These are phyloP conservation scores for Ophiostoma novo-ulmi DNA, from an alignment of 2,329 filamentous ascomycete genomes.

Conservation along the genomic window DNA sequence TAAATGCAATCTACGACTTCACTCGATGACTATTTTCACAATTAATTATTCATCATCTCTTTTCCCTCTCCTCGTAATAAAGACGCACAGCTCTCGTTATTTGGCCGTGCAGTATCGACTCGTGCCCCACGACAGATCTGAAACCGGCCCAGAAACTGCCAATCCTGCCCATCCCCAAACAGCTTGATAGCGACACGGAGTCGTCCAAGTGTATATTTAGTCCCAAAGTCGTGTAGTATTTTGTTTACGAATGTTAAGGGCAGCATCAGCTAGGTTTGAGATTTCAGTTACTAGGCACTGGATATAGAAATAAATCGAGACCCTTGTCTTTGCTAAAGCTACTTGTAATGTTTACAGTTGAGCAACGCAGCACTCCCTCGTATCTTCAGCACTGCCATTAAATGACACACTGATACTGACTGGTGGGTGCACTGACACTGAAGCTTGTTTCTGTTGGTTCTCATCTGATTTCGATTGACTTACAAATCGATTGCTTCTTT, in stretches of 20 bases:
- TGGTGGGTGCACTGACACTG: background rate
- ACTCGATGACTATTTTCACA: background rate
- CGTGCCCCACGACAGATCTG: constrained; percentile 2
- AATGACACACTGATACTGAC: background rate
- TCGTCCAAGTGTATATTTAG: background rate
- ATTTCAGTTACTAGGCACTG: background rate
- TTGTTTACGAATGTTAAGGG: background rate
- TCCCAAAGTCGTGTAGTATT: background rate
- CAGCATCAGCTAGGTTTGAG: constrained; percentile 1
- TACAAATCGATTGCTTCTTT: background rate
- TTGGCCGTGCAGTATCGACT: background rate
- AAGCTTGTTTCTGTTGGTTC: background rate
- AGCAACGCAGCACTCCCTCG: background rate
- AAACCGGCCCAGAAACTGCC: constrained; percentile 6
- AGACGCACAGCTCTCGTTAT: too few species aligned
- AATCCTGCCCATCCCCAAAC: constrained; percentile 2
- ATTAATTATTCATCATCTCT: background rate
- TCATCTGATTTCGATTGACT: background rate
- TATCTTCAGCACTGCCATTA: background rate
- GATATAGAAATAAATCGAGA: background rate
- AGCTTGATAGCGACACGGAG: background rate
- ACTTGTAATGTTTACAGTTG: background rate
- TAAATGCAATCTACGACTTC: background rate
- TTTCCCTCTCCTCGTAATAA: too few species aligned
- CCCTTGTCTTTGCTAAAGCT: background rate